Evolutionary conservation across 1,284 basidiomycete species (phyloP), one percentile per base, ranked within the genome.

Genomic region (Schizophyllum commune): DNA sequence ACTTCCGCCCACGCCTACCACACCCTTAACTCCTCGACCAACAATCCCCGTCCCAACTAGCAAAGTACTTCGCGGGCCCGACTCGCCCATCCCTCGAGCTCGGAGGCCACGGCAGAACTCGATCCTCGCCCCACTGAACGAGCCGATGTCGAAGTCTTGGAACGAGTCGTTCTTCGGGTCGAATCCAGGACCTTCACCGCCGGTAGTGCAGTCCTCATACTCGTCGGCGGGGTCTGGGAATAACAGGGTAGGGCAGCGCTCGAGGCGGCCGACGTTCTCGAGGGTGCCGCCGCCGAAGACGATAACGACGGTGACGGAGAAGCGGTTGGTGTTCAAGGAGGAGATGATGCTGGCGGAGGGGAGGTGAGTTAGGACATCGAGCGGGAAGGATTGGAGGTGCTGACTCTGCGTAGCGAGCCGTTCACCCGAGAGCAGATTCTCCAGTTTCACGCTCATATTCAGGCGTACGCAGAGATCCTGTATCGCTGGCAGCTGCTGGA

Each of bases 381-480:
- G 17, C 39, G 4, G 2, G 3, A 47, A 17, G 39, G 17, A 17
- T 2, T 17, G 17, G 9, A 3, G 39, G 9, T 8, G 39, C 39
- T 47, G 39, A 47, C 8, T 11, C 39, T 17, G 3, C 39, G 8
- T 17, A 47, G 39, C 13, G 39, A 70, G 17, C 62, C 72, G 6
- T 77, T 82, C 60, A 68, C 73, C 47, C 62, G 67, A 4, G 64
- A 70, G 5, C 67, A 79, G 47, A 69, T 83, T 22, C 68, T 74
- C n/a, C 84, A 85, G 66, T 75, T 89, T 60, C 70, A 79, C 33
- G 73, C 74, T 9, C 88, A 92, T 69, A 74, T 91, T n/a, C 72
- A 85, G 52, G 78, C 79, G 0, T 94, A 93, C 69, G 87, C 87
- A 1, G 90, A 94, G 64, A 77, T 88, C 66, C 75, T 94, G 13